Evolutionary conservation across 495 filamentous ascomycete genomes (phyloP).

Genomic region (Hypoxylon trugodes): DNA sequence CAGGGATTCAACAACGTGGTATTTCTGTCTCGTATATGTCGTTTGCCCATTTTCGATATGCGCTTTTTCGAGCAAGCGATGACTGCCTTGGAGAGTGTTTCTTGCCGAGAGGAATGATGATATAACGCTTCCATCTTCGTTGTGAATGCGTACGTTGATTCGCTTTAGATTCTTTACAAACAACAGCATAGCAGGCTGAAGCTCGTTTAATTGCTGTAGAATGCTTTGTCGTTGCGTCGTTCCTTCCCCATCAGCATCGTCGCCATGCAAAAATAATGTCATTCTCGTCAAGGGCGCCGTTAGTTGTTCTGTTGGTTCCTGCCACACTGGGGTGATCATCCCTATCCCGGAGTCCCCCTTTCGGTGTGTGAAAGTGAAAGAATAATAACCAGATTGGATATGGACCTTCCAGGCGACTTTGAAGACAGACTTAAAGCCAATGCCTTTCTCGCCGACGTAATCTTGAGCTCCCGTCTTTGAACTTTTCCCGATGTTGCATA

Average conservation of each 20-base stretch:
- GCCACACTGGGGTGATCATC: slow-evolving; percentile 56
- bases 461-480: slow-evolving; percentile 49
- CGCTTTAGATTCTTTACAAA: slow-evolving; percentile 49
- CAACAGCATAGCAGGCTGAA: slow-evolving; percentile 47
- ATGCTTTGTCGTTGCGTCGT: slow-evolving; percentile 39
- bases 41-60: neutral
- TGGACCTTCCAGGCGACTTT: slow-evolving; percentile 56
- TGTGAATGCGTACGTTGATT: slow-evolving; percentile 43
- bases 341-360: slow-evolving; percentile 49
- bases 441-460: slow-evolving; percentile 61
- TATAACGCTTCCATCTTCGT: slow-evolving; percentile 21
- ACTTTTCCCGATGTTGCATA: slow-evolving; percentile 50
- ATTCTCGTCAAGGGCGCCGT: slow-evolving; percentile 42
- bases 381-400: slow-evolving; percentile 57
- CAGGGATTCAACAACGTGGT: slow-evolving; percentile 35
- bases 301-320: slow-evolving; percentile 32
- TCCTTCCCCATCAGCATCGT: slow-evolving; percentile 16
- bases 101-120: slow-evolving; percentile 18
- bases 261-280: slow-evolving; percentile 46
- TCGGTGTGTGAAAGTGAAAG: slow-evolving; percentile 52
- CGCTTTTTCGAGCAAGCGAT: slow-evolving; percentile 14
- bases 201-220: slow-evolving; percentile 43
- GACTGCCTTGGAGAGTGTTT: neutral
- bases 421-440: slow-evolving; percentile 65
- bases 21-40: slow-evolving; percentile 11